Evolutionary conservation across 208 protist species (phyloP), one percentile per base, ranked within the genome.

Genomic region (Borovskyia barvae): DNA sequence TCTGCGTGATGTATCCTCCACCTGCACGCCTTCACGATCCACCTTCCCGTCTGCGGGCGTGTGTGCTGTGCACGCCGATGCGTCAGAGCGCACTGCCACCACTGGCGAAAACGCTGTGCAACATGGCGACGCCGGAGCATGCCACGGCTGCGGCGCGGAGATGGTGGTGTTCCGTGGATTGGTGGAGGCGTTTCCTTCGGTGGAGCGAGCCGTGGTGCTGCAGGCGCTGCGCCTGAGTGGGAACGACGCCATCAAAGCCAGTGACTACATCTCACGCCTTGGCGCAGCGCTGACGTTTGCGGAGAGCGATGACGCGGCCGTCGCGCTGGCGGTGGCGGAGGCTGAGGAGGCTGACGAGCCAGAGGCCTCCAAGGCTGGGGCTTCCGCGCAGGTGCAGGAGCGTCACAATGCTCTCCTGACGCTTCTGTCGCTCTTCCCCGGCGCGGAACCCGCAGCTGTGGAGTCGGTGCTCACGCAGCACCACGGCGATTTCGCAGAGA

Each of bases 341-440:
- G 53, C 66, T 11, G 81, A 85, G 47, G 87, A 93, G 32, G 68
- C 79, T 28, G 64, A 14, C 3, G 52, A 72, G 46, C 30, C 68
- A 14, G 66, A 78, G 41, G 37, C 46, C 22, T 24, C 37, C 30
- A 49, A 59, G 2, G 35, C 33, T 3, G 45, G 30, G 11, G 43
- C 73, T 9, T 56, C 71, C 5, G 59, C 40, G 28, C 20, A 45
- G 50, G 28, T 48, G 17, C 50, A 54, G 5, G 60, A 65, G 1
- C 50, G 47, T 14, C 68, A 76, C 49, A 76, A 87, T 22, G 61
- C 41, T 17, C 46, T 92, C 15, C 66, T 94, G n/a, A 90, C 85
- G 9, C 77, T 94, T 0, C 69, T 75, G 42, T 50, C 62, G 19
- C 70, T 94, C 14, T 92, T 94, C 47, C 85, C 88, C 36, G 60